These are phyloP conservation scores for Alnus glutinosa DNA, from an alignment of 306 rosid genomes.

Conservation along the genomic window DNA sequence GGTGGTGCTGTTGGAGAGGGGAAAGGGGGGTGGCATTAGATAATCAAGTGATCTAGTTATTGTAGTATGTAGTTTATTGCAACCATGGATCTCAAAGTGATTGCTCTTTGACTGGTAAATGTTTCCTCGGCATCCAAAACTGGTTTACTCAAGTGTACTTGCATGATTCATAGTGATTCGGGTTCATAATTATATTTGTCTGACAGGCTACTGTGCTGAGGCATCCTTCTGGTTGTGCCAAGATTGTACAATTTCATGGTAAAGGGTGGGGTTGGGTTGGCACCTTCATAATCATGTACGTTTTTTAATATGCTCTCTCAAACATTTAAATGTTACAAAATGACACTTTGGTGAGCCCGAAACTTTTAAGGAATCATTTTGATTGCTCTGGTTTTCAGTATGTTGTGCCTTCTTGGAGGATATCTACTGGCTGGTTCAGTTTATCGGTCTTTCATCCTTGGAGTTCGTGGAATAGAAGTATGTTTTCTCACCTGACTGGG, in stretches of 20 bases:
- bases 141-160: not conserved
- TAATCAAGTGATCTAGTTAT: not conserved
- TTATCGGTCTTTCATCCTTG: conserved; percentile 63
- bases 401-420: conserved; percentile 71
- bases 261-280: conserved; percentile 84
- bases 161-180: not conserved
- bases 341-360: conserved; percentile 15
- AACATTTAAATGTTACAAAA: conserved; percentile 20
- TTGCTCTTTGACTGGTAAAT: not conserved
- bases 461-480: conserved; percentile 78
- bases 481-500: conserved; percentile 30
- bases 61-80: not conserved
- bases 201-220: conserved; percentile 70
- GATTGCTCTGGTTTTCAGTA: conserved; percentile 47
- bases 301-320: conserved; percentile 13
- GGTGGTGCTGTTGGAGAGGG: not conserved
- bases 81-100: not conserved
- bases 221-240: conserved; percentile 96
- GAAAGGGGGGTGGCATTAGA: not conserved
- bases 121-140: not conserved
- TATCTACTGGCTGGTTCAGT: conserved; percentile 69
- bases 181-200: conserved; percentile 30
- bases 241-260: conserved; percentile 47
- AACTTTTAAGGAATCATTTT: conserved; percentile 25
- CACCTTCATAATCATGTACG: conserved; percentile 60